Percentiles rank a stretch among this genome's conserved stretches.
Conservation (phyloP, 352 stramenopile genomes). For the Phytophthora hibernalis region DNA sequence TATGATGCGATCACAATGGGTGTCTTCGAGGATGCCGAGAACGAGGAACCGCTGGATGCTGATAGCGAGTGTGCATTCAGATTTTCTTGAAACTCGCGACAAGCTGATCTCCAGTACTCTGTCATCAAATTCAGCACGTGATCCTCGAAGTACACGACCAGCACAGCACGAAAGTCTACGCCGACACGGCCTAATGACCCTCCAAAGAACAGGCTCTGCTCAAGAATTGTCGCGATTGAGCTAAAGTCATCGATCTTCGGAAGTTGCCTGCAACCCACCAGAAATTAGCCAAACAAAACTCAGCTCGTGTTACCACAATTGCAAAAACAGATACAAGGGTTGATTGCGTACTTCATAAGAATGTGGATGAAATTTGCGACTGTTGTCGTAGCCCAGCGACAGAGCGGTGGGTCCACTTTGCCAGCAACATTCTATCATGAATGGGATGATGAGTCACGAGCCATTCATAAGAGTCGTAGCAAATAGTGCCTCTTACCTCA, state of each 20-base stretch:
- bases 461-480: background rate
- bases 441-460: background rate
- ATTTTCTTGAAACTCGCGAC: constrained; percentile 69
- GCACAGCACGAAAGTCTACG: constrained; percentile 82
- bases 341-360: constrained; percentile 70
- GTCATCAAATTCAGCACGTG: constrained; percentile 78
- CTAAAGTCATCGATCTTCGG: constrained; percentile 88
- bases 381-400: constrained; percentile 80
- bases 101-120: constrained; percentile 61
- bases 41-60: constrained; percentile 23
- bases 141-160: constrained; percentile 86
- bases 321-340: background rate
- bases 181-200: constrained; percentile 81
- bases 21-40: constrained; percentile 50
- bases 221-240: constrained; percentile 78
- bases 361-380: constrained; percentile 85
- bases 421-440: constrained; percentile 63
- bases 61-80: constrained; percentile 53
- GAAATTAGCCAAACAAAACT: background rate
- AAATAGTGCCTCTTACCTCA: constrained; percentile 43
- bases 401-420: constrained; percentile 84
- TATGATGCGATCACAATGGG: constrained; percentile 80
- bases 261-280: constrained; percentile 61
- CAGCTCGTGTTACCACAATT: background rate
- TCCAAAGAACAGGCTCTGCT: constrained; percentile 89